Base-by-base conservation (phyloP, 2,329 filamentous ascomycete genomes). In the Fusarium protoensiforme region DNA sequence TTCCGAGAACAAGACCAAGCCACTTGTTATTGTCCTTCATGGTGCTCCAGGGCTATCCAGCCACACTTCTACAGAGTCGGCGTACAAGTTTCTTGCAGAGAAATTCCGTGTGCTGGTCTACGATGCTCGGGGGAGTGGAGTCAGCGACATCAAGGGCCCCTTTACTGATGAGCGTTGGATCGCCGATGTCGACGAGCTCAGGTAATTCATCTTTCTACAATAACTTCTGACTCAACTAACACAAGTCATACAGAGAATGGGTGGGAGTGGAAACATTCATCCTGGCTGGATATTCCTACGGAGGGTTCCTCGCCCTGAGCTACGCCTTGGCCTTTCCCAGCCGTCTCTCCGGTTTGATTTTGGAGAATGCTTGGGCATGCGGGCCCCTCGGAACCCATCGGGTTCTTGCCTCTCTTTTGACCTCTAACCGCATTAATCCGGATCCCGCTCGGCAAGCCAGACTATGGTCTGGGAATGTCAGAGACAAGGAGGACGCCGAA, bases 121-220 rank as follows among this genome's bases (percentile, higher is more conserved):
- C 2, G 67, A 69, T 46, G 36, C 33, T 14, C 41, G 67, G 22
- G 67, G 67, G 1, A 69, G 65, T 16, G 67, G 65, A 33, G 13
- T 6, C 5, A 69, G 67, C 7, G 51, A 68, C 1, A 4, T 53
- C 41, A 63, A 64, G 14, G 41, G 65, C 0, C 67, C 65, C 5
- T 68, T 69, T 7, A 69, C 22, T 1, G 65, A 69, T 20, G 58
- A 69, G n/a, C 65, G 48, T 3, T 69, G 65, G 67, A 9, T 68
- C 1, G 18, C 41, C 2, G 67, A 69, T 10, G 2, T 68, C 0
- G 67, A 69, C 13, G 67, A 69, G 8, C 57, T 69, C 16, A 58
- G 67, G 67, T 54, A 18, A 33, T 1, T 6, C 29, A 4, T 11
- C 7, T 29, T 5, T 36, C 3, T 35, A 5, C 14, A 2, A 7